A percentile compares a stretch with the other conserved stretches of the same genome.
Conservation (phyloP, 176 grass and related monocot species). For the Raddia distichophylla region DNA sequence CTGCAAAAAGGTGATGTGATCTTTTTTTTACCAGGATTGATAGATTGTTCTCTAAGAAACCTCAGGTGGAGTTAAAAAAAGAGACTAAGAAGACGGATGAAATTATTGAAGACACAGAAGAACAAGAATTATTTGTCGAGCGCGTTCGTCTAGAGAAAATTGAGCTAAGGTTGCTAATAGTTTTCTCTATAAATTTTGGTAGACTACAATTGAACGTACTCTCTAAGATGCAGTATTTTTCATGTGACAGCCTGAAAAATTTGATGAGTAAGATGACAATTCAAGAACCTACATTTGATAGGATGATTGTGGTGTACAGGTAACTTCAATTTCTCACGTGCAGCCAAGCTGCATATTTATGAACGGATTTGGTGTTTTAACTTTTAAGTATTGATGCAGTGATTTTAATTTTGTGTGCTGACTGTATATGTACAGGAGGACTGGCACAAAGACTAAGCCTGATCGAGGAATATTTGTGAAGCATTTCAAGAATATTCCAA, state of each 20-base stretch:
- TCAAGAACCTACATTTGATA: slow-evolving; percentile 94
- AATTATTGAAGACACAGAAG: slow-evolving; percentile 54
- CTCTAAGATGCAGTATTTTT: slow-evolving; percentile 30
- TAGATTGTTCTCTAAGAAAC: slow-evolving; percentile 59
- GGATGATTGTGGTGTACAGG: slow-evolving; percentile 96
- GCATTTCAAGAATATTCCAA: slow-evolving; percentile 88
- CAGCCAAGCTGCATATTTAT: slow-evolving; percentile 37
- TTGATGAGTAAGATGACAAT: slow-evolving; percentile 75
- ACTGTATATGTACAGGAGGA: slow-evolving; percentile 61
- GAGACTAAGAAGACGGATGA: slow-evolving; percentile 70
- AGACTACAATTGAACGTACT: slow-evolving; percentile 3
- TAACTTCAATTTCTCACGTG: slow-evolving; percentile 38
- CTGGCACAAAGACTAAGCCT: slow-evolving; percentile 56
- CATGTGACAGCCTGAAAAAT: slow-evolving; percentile 63
- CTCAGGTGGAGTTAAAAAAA: slow-evolving; percentile 26
- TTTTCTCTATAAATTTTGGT: slow-evolving; percentile 9
- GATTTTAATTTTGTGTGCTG: slow-evolving; percentile 31
- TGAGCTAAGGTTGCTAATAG: slow-evolving; percentile 59
- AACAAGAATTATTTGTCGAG: slow-evolving; percentile 65
- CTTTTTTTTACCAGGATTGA: slow-evolving; percentile 49
- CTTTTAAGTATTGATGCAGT: slow-evolving; percentile 8
- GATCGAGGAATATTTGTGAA: slow-evolving; percentile 87
- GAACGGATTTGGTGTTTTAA: neutral
- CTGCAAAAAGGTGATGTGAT: slow-evolving; percentile 15
- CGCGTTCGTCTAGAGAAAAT: slow-evolving; percentile 72